Evolutionary conservation across 768 basidiomycete species (phyloP).

Genomic region (Crucibulum laeve): DNA sequence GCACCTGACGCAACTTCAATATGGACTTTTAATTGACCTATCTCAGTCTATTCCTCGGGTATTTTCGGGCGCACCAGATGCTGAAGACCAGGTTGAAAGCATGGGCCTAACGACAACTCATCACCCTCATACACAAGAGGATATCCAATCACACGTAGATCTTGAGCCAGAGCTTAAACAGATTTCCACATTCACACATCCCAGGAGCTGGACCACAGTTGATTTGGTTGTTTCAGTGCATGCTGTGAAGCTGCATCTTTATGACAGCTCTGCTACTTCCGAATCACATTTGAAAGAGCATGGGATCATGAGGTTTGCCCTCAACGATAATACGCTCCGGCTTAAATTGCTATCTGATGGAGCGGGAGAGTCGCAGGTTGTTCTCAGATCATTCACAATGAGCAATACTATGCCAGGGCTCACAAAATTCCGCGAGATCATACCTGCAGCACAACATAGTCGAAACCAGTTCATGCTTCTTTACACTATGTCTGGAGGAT

Average conservation of each 20-base stretch:
- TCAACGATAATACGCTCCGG: conserved; percentile 75
- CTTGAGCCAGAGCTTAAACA: conserved; percentile 60
- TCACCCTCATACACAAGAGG: conserved; percentile 10
- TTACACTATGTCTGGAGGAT: conserved; percentile 71
- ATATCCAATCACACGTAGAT: conserved; percentile 21
- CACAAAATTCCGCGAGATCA: conserved; percentile 90
- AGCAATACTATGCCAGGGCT: conserved; percentile 79
- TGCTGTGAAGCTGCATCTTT: conserved; percentile 80
- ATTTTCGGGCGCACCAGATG: conserved; percentile 46
- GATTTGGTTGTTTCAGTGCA: conserved; percentile 72
- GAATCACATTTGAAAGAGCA: conserved; percentile 61
- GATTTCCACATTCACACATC: conserved; percentile 15
- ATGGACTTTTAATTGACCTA: conserved; percentile 62
- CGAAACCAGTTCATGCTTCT: conserved; percentile 93
- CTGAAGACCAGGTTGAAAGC: conserved; percentile 20
- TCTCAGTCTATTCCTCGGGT: conserved; percentile 66
- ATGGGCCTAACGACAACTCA: conserved; percentile 9
- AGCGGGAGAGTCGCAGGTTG: conserved; percentile 81
- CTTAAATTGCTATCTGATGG: conserved; percentile 81
- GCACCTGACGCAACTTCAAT: conserved; percentile 82
- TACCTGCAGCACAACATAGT: conserved; percentile 85
- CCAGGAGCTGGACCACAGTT: conserved; percentile 55
- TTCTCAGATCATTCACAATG: conserved; percentile 89
- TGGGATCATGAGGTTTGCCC: conserved; percentile 81
- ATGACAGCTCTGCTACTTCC: conserved; percentile 59